phyloP scores from a whole-genome alignment of 2,329 filamentous ascomycete genomes.

The Fusarium fujikuroi region DNA sequence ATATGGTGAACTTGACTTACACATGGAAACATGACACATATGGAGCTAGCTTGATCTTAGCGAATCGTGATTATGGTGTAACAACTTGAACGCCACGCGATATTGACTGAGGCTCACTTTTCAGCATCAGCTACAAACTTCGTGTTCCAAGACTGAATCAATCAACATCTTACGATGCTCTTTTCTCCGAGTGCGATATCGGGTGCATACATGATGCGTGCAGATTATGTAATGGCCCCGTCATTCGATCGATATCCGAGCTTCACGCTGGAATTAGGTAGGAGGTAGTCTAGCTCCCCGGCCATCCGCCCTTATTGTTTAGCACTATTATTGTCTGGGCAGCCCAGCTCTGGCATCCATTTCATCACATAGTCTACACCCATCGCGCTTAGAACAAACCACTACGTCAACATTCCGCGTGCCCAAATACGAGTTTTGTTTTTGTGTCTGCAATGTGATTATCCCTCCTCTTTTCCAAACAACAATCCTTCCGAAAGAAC shows the following conservation, averaged over 20 bases:
- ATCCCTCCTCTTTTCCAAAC: constrained; percentile 1
- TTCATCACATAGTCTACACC: constrained; percentile 5
- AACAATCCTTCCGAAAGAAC: neutral
- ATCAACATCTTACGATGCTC: neutral
- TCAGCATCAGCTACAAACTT: neutral
- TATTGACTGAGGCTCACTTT: neutral
- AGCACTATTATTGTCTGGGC: constrained; percentile 20
- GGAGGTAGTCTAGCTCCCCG: neutral
- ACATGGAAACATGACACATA: neutral
- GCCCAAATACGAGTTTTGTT: neutral
- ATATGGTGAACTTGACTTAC: neutral
- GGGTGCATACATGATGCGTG: constrained; percentile 6
- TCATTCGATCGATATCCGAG: constrained; percentile 37
- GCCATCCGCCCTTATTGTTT: neutral
- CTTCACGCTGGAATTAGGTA: constrained; percentile 15
- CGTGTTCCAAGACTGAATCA: neutral
- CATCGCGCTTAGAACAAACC: constrained; percentile 22
- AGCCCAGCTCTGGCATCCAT: constrained; percentile 5
- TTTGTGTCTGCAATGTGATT: constrained; percentile 35
- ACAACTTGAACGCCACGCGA: neutral
- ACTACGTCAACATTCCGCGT: constrained; percentile 34
- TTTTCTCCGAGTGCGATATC: constrained; percentile 23
- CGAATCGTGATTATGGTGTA: constrained; percentile 4
- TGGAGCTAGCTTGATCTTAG: constrained; percentile 1
- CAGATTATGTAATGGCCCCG: constrained; percentile 38